A percentile compares a stretch with the other conserved stretches of the same genome.
Evolutionary conservation across 176 grass and related monocot genomes (phyloP).

Genomic region (Panicum miliaceum): DNA sequence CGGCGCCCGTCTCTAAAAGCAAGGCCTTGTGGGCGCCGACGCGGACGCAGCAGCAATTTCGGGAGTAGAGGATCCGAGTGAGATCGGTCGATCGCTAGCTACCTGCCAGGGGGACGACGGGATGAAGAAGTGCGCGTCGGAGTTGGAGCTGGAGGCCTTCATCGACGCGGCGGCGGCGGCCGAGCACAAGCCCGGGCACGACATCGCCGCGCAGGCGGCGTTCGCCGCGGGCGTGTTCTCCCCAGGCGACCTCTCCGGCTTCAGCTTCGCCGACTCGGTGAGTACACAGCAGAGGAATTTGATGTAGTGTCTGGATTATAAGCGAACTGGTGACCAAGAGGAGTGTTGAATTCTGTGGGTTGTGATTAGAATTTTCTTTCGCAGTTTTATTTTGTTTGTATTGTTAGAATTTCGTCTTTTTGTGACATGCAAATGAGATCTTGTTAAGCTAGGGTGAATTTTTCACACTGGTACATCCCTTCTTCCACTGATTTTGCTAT

Average conservation of each 20-base stretch:
- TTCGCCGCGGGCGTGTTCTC: constrained; percentile 29
- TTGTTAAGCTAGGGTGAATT: background rate
- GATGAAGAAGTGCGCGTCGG: constrained; percentile 89
- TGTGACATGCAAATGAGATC: background rate
- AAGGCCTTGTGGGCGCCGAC: constrained; percentile 33
- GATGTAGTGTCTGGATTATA: background rate
- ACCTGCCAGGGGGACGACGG: background rate
- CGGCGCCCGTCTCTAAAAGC: constrained; percentile 45
- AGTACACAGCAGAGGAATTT: constrained; percentile 11
- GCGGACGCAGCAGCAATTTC: constrained; percentile 27
- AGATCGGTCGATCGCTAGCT: background rate
- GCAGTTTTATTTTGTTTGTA: background rate
- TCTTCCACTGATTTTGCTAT: background rate
- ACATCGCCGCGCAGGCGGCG: background rate
- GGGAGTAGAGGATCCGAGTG: background rate
- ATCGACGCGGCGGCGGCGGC: constrained; percentile 8
- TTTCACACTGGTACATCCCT: background rate
- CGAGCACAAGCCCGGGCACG: constrained; percentile 34
- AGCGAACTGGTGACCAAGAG: background rate
- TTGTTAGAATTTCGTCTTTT: background rate
- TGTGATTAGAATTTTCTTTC: background rate
- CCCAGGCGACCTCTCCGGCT: constrained; percentile 31
- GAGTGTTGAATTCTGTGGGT: background rate
- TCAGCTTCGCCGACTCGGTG: constrained; percentile 49
- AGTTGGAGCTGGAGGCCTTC: constrained; percentile 69